Evolutionary conservation across 805 yeast species (phyloP), one percentile per base, ranked within the genome.

Genomic region (Candida coquimbonensis): DNA sequence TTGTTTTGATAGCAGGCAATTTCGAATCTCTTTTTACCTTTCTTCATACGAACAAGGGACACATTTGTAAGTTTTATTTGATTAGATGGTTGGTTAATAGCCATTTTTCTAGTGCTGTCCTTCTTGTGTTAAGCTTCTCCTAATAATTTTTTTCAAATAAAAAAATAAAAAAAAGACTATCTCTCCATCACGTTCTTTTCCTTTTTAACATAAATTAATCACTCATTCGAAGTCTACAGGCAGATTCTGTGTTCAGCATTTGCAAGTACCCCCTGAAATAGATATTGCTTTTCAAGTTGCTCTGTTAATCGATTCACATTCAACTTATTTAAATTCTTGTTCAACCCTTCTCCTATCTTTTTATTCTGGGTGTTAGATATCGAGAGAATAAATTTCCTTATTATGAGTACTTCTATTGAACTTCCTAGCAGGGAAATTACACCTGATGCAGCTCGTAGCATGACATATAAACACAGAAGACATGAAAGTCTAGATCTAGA

Each of bases 1-100:
- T 93, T 93, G 59, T 93, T 93, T 60, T 87, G 96, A 63, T 93
- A 93, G 60, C 99, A 93, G 0, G 98, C 98, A 39, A 93, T 77
- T 65, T 93, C 99, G 56, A 89, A 93, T 53, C 96, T 72, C 64
- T 87, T 87, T 61, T 87, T 88, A 37, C 90, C 96, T 62, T 87
- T 89, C 57, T 84, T 86, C 80, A 93, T 80, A 40, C 93, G 75
- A 39, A 93, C 97, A 47, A 91, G 71, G 27, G 98, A 89, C 31
- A 93, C 98, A 64, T 93, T 93, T 43, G 99, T 93, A 57, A 93
- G 75, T 61, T 81, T 85, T 52, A 93, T 90, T 64, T 87, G 96
- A 34, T 87, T 81, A 14, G 81, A 76, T 3, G 99, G 99, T 66
- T 93, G 98, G 53, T 83, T 81, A 50, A 90, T 88, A 16, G 70